These are phyloP conservation scores for Pseudogymnoascus sp. DNA, from an alignment of 2,329 filamentous ascomycete genomes.

Conservation along the genomic window DNA sequence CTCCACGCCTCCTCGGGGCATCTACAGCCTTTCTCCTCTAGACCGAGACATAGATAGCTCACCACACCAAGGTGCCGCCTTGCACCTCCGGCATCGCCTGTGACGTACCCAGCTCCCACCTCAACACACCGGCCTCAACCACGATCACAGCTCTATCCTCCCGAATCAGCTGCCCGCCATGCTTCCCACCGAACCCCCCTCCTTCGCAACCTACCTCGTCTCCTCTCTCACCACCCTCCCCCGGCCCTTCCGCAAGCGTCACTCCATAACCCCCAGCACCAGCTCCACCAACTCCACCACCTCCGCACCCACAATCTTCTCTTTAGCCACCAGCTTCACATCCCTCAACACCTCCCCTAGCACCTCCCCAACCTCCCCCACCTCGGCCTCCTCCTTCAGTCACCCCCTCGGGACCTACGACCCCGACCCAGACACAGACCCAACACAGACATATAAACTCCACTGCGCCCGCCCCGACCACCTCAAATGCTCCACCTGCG, in stretches of 20 bases:
- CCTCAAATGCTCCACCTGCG: conserved; percentile 52
- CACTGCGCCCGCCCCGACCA: conserved; percentile 44
- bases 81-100: neutral
- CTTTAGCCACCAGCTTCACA: neutral
- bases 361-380: neutral
- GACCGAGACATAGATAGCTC: neutral
- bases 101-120: neutral
- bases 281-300: neutral
- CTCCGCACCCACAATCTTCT: neutral
- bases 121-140: neutral
- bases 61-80: neutral
- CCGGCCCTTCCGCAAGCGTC: neutral
- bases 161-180: neutral
- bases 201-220: conserved; percentile 5
- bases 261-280: neutral
- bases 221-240: neutral
- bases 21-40: neutral
- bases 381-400: neutral
- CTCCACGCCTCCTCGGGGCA: neutral
- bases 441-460: conserved; percentile 23
- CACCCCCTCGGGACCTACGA: neutral
- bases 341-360: neutral
- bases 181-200: neutral
- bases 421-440: neutral
- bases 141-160: neutral